Evolutionary conservation across 306 rosid species (phyloP), one percentile per base, ranked within the genome.

Genomic region (Mimosa bimucronata): DNA sequence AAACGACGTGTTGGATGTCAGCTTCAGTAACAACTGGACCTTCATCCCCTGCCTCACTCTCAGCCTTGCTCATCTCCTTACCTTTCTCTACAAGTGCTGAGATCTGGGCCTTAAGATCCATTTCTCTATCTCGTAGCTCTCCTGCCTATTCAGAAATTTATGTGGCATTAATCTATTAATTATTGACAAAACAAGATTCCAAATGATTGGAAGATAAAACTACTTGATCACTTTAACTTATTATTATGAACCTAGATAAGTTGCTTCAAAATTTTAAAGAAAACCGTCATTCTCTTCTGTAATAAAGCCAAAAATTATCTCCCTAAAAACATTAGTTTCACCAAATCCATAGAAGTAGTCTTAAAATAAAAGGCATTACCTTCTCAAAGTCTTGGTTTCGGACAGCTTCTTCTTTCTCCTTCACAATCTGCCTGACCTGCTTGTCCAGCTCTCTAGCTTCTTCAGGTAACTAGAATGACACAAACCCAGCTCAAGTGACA

Each of bases 51-150:
- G 97, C 97, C 88, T 94, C 98, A 48, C 79, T 91, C 90, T 92
- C 98, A 45, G 98, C 98, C 89, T 92, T 94, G 85, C 94, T 91
- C 97, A 94, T 94, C 84, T 94, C 98, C 84, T 92, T 94, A 86
- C 97, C 97, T 88, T 94, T 94, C 77, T 92, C 97, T 40, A 91
- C 92, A 74, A 94, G 75, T 79, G 97, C 83, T 38, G 98, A 86
- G 77, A 94, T 94, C 77, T 94, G 97, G 21, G 97, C 91, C 90
- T 90, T 92, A 1, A 94, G 92, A 84, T 94, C 98, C 97, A 92
- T 94, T 87, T 94, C 98, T 88, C 83, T 90, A 75, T 94, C 98
- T 53, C 98, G 91, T 21, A 94, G 88, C 79, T 94, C 98, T 53
- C 98, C 98, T 74, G 98, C 98, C 98, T 94, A 85, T 69, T 77